Conservation (phyloP, 2,329 filamentous ascomycete genomes). For the Elsinoe ampelina region DNA sequence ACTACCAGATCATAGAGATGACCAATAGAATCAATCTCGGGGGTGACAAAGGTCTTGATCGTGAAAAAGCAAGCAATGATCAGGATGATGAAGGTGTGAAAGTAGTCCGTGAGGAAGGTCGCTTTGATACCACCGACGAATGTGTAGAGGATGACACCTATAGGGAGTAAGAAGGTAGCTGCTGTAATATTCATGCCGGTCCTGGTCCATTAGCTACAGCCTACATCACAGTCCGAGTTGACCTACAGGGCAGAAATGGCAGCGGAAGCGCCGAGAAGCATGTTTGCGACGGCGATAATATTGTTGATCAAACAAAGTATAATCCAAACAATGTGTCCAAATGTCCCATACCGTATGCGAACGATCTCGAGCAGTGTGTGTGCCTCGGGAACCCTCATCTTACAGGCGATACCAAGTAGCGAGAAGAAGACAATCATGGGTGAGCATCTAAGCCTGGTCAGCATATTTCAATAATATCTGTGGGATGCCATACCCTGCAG, state of each 20-base stretch:
- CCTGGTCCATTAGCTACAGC: not conserved
- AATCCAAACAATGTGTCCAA: constrained; percentile 23
- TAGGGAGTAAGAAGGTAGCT: constrained; percentile 16
- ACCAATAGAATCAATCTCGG: constrained; percentile 35
- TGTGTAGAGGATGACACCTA: constrained; percentile 38
- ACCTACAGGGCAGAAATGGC: constrained; percentile 11
- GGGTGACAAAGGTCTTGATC: constrained; percentile 33
- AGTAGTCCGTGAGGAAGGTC: constrained; percentile 41
- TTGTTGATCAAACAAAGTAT: constrained; percentile 25
- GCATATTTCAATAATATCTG: not conserved
- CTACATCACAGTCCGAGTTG: not conserved
- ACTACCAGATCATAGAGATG: constrained; percentile 41
- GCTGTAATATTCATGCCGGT: constrained; percentile 23
- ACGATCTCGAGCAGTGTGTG: constrained; percentile 45
- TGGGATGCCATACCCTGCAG: not conserved
- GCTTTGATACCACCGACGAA: constrained; percentile 42
- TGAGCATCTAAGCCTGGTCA: not conserved
- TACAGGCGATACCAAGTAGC: constrained; percentile 40
- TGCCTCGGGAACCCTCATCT: constrained; percentile 42
- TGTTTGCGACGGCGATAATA: constrained; percentile 31
- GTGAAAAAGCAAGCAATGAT: constrained; percentile 43
- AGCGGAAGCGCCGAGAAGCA: constrained; percentile 20
- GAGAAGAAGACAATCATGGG: constrained; percentile 40
- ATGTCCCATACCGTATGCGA: constrained; percentile 27
- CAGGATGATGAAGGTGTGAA: constrained; percentile 41